phyloP scores from a whole-genome alignment of 2,329 filamentous ascomycete genomes.

The Stachybotrys echinatus region DNA sequence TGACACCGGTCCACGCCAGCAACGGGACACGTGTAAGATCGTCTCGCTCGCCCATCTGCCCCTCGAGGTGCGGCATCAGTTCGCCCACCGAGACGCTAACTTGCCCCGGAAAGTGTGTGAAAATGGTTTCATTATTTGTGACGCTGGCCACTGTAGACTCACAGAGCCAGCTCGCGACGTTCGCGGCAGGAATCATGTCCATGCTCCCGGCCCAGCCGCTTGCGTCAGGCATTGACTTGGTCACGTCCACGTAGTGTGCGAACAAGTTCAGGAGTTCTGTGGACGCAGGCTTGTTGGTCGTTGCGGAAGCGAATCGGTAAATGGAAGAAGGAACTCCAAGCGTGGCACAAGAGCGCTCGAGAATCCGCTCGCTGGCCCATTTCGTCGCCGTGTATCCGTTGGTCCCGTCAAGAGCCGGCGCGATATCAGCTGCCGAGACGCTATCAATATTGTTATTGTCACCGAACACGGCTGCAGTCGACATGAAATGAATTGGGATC shows the following conservation, averaged over 20 bases:
- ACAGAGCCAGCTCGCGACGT: not conserved
- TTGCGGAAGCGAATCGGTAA: slow-evolving; percentile 5
- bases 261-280: not conserved
- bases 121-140: no score
- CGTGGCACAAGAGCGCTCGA: slow-evolving; percentile 14
- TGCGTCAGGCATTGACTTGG: slow-evolving; percentile 1
- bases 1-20: no score
- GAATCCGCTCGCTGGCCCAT: slow-evolving; percentile 26
- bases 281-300: not conserved
- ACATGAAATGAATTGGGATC: slow-evolving; percentile 24
- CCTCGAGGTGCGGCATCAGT: no score
- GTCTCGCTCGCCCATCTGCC: no score
- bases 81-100: no score
- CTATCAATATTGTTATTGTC: slow-evolving; percentile 4
- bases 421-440: slow-evolving; percentile 5
- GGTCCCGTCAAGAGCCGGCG: slow-evolving; percentile 12
- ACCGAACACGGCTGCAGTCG: slow-evolving; percentile 12
- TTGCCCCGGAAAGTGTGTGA: no score
- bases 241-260: not conserved
- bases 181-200: slow-evolving; percentile 1
- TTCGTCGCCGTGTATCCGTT: slow-evolving; percentile 27
- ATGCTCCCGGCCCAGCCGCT: slow-evolving; percentile 2
- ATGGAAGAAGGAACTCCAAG: slow-evolving; percentile 2
- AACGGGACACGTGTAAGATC: no score
- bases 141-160: no score